phyloP scores from a whole-genome alignment of 805 yeast genomes.

The Ogataea paraovalis region DNA sequence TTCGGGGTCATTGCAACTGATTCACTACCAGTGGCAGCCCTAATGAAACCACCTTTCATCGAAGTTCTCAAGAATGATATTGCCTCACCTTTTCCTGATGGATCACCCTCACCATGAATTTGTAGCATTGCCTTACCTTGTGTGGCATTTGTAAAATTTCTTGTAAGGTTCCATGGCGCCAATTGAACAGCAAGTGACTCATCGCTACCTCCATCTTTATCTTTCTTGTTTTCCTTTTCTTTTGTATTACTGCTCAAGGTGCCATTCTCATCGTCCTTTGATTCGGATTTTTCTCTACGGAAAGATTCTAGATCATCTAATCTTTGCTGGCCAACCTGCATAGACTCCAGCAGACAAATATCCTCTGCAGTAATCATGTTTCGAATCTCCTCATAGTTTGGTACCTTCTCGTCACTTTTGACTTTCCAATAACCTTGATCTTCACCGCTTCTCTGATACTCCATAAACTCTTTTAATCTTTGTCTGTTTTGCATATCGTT shows the following conservation, averaged over 20 bases:
- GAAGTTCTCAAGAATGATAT: slow-evolving; percentile 86
- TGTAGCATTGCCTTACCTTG: slow-evolving; percentile 97
- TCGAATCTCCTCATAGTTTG: slow-evolving; percentile 70
- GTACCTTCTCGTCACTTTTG: slow-evolving; percentile 62
- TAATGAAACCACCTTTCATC: slow-evolving; percentile 86
- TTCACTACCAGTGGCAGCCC: slow-evolving; percentile 16
- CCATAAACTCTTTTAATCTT: slow-evolving; percentile 95
- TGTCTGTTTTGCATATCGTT: slow-evolving; percentile 97
- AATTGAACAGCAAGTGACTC: slow-evolving; percentile 75
- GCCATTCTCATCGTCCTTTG: slow-evolving; percentile 5
- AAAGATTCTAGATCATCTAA: slow-evolving; percentile 75
- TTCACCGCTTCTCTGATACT: slow-evolving; percentile 87
- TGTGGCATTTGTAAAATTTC: slow-evolving; percentile 87
- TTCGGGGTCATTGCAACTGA: slow-evolving; percentile 17
- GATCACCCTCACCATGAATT: slow-evolving; percentile 92
- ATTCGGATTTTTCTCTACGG: slow-evolving; percentile 34
- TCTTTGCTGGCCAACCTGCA: slow-evolving; percentile 90
- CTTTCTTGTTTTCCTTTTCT: slow-evolving; percentile 15
- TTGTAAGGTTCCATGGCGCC: slow-evolving; percentile 92
- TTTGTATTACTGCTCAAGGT: slow-evolving; percentile 5
- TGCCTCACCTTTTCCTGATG: slow-evolving; percentile 86
- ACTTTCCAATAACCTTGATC: slow-evolving; percentile 96
- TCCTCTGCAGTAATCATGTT: slow-evolving; percentile 93
- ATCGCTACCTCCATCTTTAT: slow-evolving; percentile 37
- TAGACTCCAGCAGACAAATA: slow-evolving; percentile 76